Base-by-base conservation (phyloP, 1,139 yeast species). In the Nakaseomyces bracarensis region DNA sequence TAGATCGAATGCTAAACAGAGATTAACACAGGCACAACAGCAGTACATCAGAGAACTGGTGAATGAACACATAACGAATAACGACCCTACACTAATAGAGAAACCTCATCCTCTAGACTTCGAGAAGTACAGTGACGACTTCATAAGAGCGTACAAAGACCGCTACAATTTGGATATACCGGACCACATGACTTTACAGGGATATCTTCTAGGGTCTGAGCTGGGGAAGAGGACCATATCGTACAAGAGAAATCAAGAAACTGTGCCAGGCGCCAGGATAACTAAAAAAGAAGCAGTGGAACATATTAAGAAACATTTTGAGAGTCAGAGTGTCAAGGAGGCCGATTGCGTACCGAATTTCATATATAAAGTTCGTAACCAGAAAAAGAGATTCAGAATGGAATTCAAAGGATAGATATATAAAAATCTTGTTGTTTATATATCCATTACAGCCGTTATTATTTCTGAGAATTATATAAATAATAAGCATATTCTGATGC, bases 321-420 rank as follows among this genome's bases (percentile, higher is more conserved):
- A 50, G 16, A 42, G 52, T 27, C 47, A 48, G 15, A 39, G 42
- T 7, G 49, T 58, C 9, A 58, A 57, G 41, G 65, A 61, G 42
- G 45, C 55, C 11, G 63, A 58, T 23, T 53, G 59, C 36, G 53
- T 61, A 33, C 63, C 65, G 14, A 62, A 59, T 39, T 61, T 61
- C 47, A 56, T 61, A 23, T 61, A 61, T 47, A 60, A 60, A 45
- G 61, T 60, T 14, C 56, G 56, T 35, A 57, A 54, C 36, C 55
- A 55, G 38, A 54, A 52, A 36, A 55, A 51, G 35, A 54, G 52
- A 38, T 61, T 61, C 46, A 54, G 52, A 42, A 57, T 61, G 62
- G 63, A 60, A 43, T 58, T 60, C 44, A 52, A 42, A 35, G 53
- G 52, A 22, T 46, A 38, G 36, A 19, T 21, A 20, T 30, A n/a